phyloP scores from a whole-genome alignment of 2,329 filamentous ascomycete species.

The Penicillium nordicum region DNA sequence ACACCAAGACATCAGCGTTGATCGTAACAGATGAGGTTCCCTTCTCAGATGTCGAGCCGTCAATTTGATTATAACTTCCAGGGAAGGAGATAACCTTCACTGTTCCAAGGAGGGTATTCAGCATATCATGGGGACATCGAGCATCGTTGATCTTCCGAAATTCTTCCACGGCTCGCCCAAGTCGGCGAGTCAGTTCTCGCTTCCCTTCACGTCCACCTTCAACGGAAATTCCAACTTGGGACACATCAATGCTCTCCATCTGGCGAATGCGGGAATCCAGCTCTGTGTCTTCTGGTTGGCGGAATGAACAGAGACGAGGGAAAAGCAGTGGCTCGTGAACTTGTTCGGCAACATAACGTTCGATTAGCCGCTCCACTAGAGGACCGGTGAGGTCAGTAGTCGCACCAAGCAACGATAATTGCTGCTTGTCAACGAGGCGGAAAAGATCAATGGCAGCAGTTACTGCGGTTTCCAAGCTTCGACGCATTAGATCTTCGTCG shows the following conservation, averaged over 20 bases:
- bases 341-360: conserved; percentile 90
- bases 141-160: conserved; percentile 81
- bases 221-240: conserved; percentile 85
- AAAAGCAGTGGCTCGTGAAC: conserved; percentile 83
- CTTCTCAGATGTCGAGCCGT: conserved; percentile 50
- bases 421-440: conserved; percentile 91
- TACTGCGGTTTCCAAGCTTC: conserved; percentile 84
- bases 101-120: conserved; percentile 72
- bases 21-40: conserved; percentile 58
- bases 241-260: conserved; percentile 91
- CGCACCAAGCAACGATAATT: conserved; percentile 83
- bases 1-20: conserved; percentile 90
- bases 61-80: conserved; percentile 42
- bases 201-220: conserved; percentile 76
- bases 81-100: conserved; percentile 77
- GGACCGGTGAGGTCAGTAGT: conserved; percentile 92
- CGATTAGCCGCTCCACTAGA: conserved; percentile 87
- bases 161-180: conserved; percentile 77
- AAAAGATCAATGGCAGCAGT: conserved; percentile 94
- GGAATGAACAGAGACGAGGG: conserved; percentile 72
- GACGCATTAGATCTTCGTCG: conserved; percentile 86
- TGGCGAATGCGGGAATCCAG: conserved; percentile 85
- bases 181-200: conserved; percentile 71
- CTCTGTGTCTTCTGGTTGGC: conserved; percentile 77
- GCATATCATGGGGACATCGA: conserved; percentile 82